Conservation (phyloP, 2,329 filamentous ascomycete genomes). For the Colletotrichum sp. region DNA sequence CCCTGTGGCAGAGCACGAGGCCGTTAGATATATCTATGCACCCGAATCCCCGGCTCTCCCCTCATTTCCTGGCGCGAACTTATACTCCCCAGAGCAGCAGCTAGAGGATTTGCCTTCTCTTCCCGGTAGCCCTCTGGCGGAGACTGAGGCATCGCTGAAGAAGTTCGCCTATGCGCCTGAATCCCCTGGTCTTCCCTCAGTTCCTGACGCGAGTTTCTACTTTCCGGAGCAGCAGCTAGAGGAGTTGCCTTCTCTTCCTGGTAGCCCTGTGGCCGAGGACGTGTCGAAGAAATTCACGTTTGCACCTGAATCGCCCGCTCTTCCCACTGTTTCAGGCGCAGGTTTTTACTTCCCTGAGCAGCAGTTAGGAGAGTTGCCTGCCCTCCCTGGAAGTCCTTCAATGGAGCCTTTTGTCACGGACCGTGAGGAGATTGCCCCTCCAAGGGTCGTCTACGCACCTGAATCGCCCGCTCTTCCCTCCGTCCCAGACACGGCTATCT, state of each 20-base stretch:
- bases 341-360: not conserved
- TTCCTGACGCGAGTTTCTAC: not conserved
- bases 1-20: not conserved
- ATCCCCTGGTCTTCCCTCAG: not conserved
- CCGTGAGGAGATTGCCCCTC: not conserved
- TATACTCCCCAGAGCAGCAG: not conserved
- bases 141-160: not conserved
- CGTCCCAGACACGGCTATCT: not conserved
- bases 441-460: not conserved
- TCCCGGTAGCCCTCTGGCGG: not conserved
- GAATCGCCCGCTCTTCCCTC: not conserved
- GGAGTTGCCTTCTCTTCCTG: constrained; percentile 16
- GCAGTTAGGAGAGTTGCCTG: constrained; percentile 4
- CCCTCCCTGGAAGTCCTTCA: constrained; percentile 17
- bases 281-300: not conserved
- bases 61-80: not conserved
- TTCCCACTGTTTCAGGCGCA: not conserved
- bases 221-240: not conserved
- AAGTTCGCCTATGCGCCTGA: not conserved
- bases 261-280: not conserved
- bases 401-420: not conserved
- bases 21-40: not conserved
- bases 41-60: not conserved
- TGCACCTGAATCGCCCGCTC: not conserved
- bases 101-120: not conserved